Percentiles rank a stretch among this genome's conserved stretches.
Evolutionary conservation across 1,284 basidiomycete genomes (phyloP).

Genomic region (Pholiota adiposa): DNA sequence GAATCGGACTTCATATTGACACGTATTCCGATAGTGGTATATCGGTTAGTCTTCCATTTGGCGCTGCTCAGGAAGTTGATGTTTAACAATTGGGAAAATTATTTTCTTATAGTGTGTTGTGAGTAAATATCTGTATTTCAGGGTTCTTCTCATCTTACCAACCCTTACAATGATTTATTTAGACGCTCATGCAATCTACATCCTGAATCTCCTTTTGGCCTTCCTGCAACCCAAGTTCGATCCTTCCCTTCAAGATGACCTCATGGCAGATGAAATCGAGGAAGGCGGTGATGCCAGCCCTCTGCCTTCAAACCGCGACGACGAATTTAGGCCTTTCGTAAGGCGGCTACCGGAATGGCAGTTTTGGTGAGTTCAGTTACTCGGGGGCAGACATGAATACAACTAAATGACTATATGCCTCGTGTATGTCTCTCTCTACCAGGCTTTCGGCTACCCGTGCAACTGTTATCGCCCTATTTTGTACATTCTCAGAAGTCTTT

Average conservation of each 20-base stretch:
- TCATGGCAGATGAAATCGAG: constrained; percentile 94
- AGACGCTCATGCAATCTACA: constrained; percentile 92
- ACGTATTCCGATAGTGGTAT: constrained; percentile 73
- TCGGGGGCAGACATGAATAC: constrained; percentile 22
- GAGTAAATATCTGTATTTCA: constrained; percentile 33
- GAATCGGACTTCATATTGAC: constrained; percentile 18
- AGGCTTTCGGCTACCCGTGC: constrained; percentile 91
- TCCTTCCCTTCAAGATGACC: constrained; percentile 91
- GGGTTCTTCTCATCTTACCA: not conserved
- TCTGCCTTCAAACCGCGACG: constrained; percentile 72
- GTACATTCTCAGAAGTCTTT: constrained; percentile 81
- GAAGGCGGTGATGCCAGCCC: constrained; percentile 75
- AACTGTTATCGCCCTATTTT: constrained; percentile 78
- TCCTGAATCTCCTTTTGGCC: constrained; percentile 87
- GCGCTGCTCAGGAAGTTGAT: not conserved
- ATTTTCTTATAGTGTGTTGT: constrained; percentile 63
- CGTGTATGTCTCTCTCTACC: constrained; percentile 41
- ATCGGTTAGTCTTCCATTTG: constrained; percentile 62
- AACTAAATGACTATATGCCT: too few species aligned
- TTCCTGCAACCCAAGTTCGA: constrained; percentile 96
- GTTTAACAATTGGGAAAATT: constrained; percentile 7
- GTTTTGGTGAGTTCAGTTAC: constrained; percentile 71
- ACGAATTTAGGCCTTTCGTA: constrained; percentile 97
- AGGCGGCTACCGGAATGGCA: constrained; percentile 95
- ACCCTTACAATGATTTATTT: constrained; percentile 2